These are phyloP conservation scores for Gossypium lobatum DNA, from an alignment of 441 rosid species.

Conservation along the genomic window DNA sequence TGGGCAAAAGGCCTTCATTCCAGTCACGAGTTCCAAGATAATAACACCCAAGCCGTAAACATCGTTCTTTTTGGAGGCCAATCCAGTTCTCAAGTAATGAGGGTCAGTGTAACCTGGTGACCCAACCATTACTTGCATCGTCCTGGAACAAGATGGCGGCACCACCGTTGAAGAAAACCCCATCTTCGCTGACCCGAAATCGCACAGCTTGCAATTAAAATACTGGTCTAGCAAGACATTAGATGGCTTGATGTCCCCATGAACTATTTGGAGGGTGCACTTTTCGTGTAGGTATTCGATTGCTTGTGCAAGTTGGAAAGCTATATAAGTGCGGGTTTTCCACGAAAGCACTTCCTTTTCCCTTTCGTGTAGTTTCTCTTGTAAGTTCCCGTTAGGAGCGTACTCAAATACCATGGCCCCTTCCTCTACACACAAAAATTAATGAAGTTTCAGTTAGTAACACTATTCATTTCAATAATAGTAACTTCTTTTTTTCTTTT, in stretches of 20 bases:
- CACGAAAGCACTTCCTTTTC: constrained; percentile 40
- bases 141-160: constrained; percentile 30
- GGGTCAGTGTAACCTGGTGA: constrained; percentile 91
- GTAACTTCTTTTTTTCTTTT: background rate
- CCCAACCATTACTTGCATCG: constrained; percentile 58
- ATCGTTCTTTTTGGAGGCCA: constrained; percentile 75
- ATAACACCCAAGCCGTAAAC: constrained; percentile 75
- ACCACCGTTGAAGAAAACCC: constrained; percentile 65
- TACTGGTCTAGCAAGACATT: constrained; percentile 63
- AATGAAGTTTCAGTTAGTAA: background rate
- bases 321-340: constrained; percentile 50
- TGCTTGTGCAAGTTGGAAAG: constrained; percentile 62
- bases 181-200: constrained; percentile 75
- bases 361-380: constrained; percentile 49
- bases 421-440: constrained; percentile 31
- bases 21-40: constrained; percentile 62
- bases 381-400: constrained; percentile 59
- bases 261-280: constrained; percentile 62
- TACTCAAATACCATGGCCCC: constrained; percentile 68
- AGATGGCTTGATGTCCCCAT: constrained; percentile 76
- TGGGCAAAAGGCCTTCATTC: constrained; percentile 58
- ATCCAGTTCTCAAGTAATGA: constrained; percentile 64
- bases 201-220: constrained; percentile 76
- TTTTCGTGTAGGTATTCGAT: constrained; percentile 70
- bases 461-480: too few relatives aligned